Evolutionary conservation across 2,329 filamentous ascomycete species (phyloP).

Genomic region (Trichoderma simmonsii): DNA sequence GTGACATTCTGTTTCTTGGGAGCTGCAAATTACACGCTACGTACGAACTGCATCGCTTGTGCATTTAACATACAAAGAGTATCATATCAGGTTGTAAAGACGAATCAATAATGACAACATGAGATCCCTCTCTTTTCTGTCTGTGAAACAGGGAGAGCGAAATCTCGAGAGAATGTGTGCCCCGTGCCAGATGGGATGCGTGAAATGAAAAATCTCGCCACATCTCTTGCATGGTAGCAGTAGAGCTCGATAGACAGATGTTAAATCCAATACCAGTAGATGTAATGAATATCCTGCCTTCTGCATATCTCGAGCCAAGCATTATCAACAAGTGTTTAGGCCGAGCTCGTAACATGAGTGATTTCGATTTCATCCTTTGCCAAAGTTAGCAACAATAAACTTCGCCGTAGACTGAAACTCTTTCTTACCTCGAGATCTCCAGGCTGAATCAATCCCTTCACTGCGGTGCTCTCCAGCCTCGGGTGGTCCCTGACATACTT

Average conservation of each 20-base stretch:
- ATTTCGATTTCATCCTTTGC: conserved; percentile 1
- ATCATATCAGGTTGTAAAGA: neutral
- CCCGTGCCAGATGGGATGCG: neutral
- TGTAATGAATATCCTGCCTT: neutral
- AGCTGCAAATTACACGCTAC: neutral
- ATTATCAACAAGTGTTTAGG: neutral
- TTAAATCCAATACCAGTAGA: neutral
- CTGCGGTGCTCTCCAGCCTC: neutral
- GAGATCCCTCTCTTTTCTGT: neutral
- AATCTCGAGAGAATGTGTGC: neutral
- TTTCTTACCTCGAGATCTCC: conserved; percentile 11
- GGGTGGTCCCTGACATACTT: neutral
- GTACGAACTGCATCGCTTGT: neutral
- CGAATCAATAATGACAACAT: neutral
- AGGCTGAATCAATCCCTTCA: conserved; percentile 1
- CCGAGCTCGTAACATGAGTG: neutral
- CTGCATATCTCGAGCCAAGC: neutral
- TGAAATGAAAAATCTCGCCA: neutral
- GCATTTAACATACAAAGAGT: neutral
- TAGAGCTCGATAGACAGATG: neutral
- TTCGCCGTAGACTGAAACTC: neutral
- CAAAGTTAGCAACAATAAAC: neutral
- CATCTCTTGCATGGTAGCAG: neutral
- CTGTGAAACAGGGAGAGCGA: neutral
- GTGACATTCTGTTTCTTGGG: neutral